Base-by-base conservation (phyloP, 768 basidiomycete genomes). In the Tulasnella sp. region DNA sequence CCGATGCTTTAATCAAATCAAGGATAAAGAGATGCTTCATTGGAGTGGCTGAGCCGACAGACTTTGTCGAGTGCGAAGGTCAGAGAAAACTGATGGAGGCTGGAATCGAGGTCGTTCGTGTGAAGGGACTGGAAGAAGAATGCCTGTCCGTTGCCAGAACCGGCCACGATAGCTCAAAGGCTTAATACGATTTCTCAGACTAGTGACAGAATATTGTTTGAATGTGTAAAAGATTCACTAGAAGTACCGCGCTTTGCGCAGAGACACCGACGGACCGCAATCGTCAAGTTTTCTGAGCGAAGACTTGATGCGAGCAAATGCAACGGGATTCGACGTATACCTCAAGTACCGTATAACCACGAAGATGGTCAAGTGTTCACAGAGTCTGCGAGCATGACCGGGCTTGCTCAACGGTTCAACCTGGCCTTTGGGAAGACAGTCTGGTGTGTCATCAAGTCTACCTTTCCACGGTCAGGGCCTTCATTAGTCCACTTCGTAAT, bases 21-120 rank as follows among this genome's bases (percentile, higher is more conserved):
- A 85, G 86, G 57, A 86, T 99, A 55, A 88, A 85, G 70, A 87
- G 91, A 29, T 96, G 97, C 80, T 91, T 91, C 82, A 92, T 99
- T 67, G 97, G 97, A 3, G 95, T 91, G 2, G 88, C 90, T 79
- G 97, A 99, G 84, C 97, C 97, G 3, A 90, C 89, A 76, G 97
- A 99, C 84, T 99, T 98, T 83, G 97, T 99, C 16, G 87, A 90
- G 13, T 99, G 97, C 82, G 93, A 96, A 84, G 97, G 97, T 7
- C 92, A 93, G 5, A 86, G 86, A 79, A 90, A 89, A 81, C 82
- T 98, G 81, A 87, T 84, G 81, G 88, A 90, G 35, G 91, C 89
- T 9, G 94, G 92, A 5, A 86, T 95, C 5, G 88, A 92, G 70
- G 89, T 98, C 0, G 81, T 92, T n/a, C 92, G 93, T 90, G 79